Conservation (phyloP, 257 asterid species). For the Prunella vulgaris region DNA sequence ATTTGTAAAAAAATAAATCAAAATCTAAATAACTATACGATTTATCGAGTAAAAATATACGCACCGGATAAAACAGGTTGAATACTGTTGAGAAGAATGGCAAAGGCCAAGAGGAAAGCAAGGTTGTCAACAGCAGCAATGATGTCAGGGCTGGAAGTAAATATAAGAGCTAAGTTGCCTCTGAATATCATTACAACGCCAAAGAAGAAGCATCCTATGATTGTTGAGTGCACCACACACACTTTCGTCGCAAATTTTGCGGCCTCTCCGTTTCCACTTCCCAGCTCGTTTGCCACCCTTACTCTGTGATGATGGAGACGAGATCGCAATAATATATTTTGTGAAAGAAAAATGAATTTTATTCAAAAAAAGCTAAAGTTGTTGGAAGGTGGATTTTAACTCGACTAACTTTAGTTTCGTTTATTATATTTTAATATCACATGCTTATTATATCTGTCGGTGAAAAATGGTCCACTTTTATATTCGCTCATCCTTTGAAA, state of each 20-base stretch:
- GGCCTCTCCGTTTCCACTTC: constrained; percentile 50
- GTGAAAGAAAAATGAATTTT: too few relatives aligned
- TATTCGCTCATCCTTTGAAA: too few relatives aligned
- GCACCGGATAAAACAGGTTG: constrained; percentile 60
- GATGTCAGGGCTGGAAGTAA: constrained; percentile 10
- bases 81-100: constrained; percentile 51
- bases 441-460: too few relatives aligned
- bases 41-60: too few relatives aligned
- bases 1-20: too few relatives aligned
- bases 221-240: constrained; percentile 42
- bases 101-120: neutral
- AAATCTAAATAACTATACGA: too few relatives aligned
- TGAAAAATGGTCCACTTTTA: too few relatives aligned
- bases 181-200: constrained; percentile 27
- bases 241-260: constrained; percentile 49
- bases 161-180: constrained; percentile 35
- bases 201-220: constrained; percentile 38
- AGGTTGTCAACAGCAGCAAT: neutral
- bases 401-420: too few relatives aligned
- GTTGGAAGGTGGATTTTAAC: too few relatives aligned
- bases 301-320: constrained; percentile 31
- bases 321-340: neutral
- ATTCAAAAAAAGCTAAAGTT: too few relatives aligned
- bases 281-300: constrained; percentile 56
- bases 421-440: too few relatives aligned